phyloP scores from a whole-genome alignment of 257 asterid species.

The Catharanthus roseus region DNA sequence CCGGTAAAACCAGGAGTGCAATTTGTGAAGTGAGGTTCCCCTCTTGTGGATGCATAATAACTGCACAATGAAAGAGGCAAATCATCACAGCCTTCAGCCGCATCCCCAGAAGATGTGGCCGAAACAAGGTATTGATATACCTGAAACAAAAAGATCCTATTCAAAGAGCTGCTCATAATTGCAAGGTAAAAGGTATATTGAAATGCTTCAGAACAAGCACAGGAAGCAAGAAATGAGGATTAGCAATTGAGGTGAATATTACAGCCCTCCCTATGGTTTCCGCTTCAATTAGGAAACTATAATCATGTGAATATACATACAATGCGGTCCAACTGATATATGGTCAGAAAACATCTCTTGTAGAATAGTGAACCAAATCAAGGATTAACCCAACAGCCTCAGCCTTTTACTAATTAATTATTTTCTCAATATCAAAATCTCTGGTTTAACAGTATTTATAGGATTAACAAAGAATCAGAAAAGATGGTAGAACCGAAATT shows the following conservation, averaged over 20 bases:
- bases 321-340: neutral
- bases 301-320: neutral
- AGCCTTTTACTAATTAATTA: neutral
- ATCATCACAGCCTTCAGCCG: constrained; percentile 39
- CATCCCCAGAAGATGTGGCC: constrained; percentile 35
- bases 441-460: too few species aligned
- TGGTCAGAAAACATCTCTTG: neutral
- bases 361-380: too few species aligned
- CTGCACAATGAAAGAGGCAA: constrained; percentile 56
- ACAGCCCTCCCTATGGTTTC: too few species aligned
- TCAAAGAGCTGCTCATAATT: neutral
- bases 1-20: constrained; percentile 90
- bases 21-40: constrained; percentile 87
- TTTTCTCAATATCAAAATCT: neutral
- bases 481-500: neutral
- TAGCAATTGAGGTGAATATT: neutral
- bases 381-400: too few species aligned
- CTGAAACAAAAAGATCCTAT: constrained; percentile 34
- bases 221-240: neutral
- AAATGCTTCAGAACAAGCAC: neutral
- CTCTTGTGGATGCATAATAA: constrained; percentile 61
- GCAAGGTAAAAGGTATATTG: neutral
- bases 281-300: too few species aligned
- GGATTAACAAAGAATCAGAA: neutral
- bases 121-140: constrained; percentile 66